Conservation (phyloP, 176 grass and related monocot species). For the Cenchrus purpureus region DNA sequence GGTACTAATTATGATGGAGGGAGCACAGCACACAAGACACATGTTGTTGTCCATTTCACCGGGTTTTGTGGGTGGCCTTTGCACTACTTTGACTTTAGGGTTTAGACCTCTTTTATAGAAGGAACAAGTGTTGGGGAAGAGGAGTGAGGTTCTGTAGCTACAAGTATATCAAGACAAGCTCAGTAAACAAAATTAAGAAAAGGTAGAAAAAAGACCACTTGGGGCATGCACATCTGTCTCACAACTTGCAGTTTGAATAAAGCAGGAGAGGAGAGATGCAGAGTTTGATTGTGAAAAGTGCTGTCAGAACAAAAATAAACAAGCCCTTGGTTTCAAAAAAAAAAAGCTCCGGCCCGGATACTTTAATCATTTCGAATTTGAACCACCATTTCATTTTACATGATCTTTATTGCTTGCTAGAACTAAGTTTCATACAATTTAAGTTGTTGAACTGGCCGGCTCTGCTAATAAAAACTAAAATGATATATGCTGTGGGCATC, state of each 20-base stretch:
- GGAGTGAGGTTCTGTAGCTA: background rate
- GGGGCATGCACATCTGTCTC: conserved; percentile 52
- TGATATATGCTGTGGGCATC: no score
- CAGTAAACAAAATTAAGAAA: conserved; percentile 39
- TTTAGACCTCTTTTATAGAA: conserved; percentile 42
- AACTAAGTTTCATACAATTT: background rate
- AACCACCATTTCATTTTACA: conserved; percentile 18
- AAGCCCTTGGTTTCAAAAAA: no score
- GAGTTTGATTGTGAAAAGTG: conserved; percentile 36
- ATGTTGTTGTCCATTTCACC: conserved; percentile 79
- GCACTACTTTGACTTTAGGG: conserved; percentile 76
- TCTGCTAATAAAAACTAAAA: no score
- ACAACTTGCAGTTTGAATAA: conserved; percentile 52
- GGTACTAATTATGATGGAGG: conserved; percentile 50
- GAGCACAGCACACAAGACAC: conserved; percentile 68
- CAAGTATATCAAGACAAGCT: conserved; percentile 27
- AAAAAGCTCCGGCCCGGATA: background rate
- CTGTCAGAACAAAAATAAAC: background rate
- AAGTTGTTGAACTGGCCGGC: no score
- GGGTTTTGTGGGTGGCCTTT: conserved; percentile 79
- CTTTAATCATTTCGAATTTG: conserved; percentile 50
- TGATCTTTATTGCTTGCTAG: background rate
- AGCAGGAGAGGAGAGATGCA: background rate
- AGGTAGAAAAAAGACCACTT: conserved; percentile 68
- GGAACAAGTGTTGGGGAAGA: conserved; percentile 41